Evolutionary conservation across 768 basidiomycete species (phyloP), one percentile per base, ranked within the genome.

Genomic region (Sarcomyxa edulis): DNA sequence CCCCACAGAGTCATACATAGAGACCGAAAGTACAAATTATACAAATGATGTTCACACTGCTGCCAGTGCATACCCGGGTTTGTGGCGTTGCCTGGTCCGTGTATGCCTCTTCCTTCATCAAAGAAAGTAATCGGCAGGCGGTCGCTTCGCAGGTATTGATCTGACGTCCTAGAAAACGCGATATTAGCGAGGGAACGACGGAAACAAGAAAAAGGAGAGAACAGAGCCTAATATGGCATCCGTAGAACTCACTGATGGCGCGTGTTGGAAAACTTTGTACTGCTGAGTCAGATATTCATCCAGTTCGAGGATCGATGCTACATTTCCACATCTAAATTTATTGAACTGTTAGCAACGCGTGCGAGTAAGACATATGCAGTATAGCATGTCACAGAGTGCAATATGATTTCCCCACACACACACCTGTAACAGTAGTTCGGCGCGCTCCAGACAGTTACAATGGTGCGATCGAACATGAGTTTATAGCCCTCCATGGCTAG

Each of bases 341-440:
- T 16, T 37, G 7, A n/a, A 14, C 14, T 11, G 32, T 6, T 34
- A 4, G 19, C 18, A 3, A 29, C n/a, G n/a, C n/a, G n/a, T n/a
- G n/a, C n/a, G n/a, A n/a, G n/a, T n/a, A n/a, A n/a, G n/a, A n/a
- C n/a, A n/a, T n/a, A n/a, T n/a, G n/a, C n/a, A n/a, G n/a, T n/a
- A n/a, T n/a, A n/a, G n/a, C n/a, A n/a, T n/a, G n/a, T n/a, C n/a
- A n/a, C n/a, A n/a, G n/a, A n/a, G n/a, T n/a, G n/a, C n/a, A n/a
- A n/a, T n/a, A n/a, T n/a, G n/a, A n/a, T n/a, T n/a, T n/a, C n/a
- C n/a, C n/a, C 10, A 30, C 28, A 39, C 11, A 71, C 81, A 46
- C 51, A 95, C 88, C 94, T 72, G 62, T 97, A 97, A 62, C 95
- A 97, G 58, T 98, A 98, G 62, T 98, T 98, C 10, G 94, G 95